These are phyloP conservation scores for Spirogloea muscicola DNA, from an alignment of 139 green algal species.

Conservation along the genomic window DNA sequence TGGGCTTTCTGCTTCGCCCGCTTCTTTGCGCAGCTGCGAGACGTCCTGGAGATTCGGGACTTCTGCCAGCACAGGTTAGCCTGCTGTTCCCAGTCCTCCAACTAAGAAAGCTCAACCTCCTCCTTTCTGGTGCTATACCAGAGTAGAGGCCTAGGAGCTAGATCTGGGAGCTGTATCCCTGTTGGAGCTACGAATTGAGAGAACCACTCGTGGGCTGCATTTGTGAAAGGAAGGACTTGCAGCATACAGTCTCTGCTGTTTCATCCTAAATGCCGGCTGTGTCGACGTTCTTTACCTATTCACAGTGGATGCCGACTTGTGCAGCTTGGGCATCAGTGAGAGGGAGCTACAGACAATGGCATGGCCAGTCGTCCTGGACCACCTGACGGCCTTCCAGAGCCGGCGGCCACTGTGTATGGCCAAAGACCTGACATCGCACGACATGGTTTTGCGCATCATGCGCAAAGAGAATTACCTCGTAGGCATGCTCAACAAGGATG, in stretches of 20 bases:
- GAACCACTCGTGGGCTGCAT: neutral
- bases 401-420: slow-evolving; percentile 69
- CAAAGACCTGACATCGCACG: slow-evolving; percentile 78
- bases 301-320: neutral
- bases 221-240: no score
- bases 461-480: slow-evolving; percentile 93
- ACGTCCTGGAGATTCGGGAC: slow-evolving; percentile 33
- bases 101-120: neutral
- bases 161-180: neutral
- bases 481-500: slow-evolving; percentile 76
- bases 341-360: slow-evolving; percentile 65
- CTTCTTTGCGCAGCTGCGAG: slow-evolving; percentile 35
- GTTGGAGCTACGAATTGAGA: neutral
- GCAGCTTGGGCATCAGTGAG: slow-evolving; percentile 48
- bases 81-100: neutral
- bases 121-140: neutral
- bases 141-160: neutral
- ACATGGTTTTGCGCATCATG: slow-evolving; percentile 89
- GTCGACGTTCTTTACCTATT: neutral
- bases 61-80: slow-evolving; percentile 25
- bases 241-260: neutral
- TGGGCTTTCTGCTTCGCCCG: slow-evolving; percentile 53
- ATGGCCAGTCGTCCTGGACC: slow-evolving; percentile 80
- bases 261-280: neutral
- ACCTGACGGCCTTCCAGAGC: slow-evolving; percentile 77